A percentile compares a stretch with the other conserved stretches of the same genome.
phyloP scores from a whole-genome alignment of 768 basidiomycete genomes.

The Russula earlei region DNA sequence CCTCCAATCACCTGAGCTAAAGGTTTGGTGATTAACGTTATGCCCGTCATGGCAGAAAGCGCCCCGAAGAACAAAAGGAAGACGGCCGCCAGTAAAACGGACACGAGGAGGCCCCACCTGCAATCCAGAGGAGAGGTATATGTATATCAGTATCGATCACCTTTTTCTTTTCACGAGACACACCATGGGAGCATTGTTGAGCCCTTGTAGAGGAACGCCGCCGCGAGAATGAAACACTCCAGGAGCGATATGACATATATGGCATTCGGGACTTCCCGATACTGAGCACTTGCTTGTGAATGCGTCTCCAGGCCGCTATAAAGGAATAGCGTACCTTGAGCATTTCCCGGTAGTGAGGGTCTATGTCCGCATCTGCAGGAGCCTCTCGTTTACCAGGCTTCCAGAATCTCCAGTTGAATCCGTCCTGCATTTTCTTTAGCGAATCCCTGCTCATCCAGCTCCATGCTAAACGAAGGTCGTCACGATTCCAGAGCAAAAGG shows the following conservation, averaged over 20 bases:
- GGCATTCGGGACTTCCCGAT: constrained; percentile 27
- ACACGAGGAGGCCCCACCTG: constrained; percentile 40
- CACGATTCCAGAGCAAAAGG: constrained; percentile 38
- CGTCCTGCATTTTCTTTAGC: constrained; percentile 27
- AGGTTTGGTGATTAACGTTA: constrained; percentile 37
- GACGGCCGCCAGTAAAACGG: constrained; percentile 35
- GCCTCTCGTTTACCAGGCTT: constrained; percentile 27
- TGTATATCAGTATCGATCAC: not conserved
- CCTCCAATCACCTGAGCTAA: constrained; percentile 41
- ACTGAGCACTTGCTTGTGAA: constrained; percentile 19
- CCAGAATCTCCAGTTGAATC: constrained; percentile 37
- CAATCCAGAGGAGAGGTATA: not conserved
- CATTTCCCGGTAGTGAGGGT: constrained; percentile 45
- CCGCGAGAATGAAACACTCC: constrained; percentile 26
- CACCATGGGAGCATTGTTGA: constrained; percentile 42
- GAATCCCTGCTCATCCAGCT: constrained; percentile 34
- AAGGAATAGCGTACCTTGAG: constrained; percentile 30
- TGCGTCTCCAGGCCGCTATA: not conserved
- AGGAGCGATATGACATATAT: constrained; percentile 28
- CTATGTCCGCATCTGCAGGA: constrained; percentile 29
- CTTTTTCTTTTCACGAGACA: not conserved
- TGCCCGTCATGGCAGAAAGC: constrained; percentile 38
- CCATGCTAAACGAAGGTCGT: constrained; percentile 38
- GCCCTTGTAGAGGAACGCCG: constrained; percentile 38
- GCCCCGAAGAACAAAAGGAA: constrained; percentile 40